phyloP scores from a whole-genome alignment of 73 alveolate species.

The Tetrahymena elliotti region DNA sequence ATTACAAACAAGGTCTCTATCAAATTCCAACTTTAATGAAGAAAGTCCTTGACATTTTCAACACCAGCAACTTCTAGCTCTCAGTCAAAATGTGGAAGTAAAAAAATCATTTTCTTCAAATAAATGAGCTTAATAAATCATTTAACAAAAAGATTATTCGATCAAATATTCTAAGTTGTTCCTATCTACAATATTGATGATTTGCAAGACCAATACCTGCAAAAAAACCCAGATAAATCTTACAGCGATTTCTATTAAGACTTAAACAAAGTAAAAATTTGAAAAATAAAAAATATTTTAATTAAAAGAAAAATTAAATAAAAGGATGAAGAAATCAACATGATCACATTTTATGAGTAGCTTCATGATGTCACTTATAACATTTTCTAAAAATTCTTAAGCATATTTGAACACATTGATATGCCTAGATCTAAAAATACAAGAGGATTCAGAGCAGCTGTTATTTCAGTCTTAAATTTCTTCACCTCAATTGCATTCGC shows the following conservation, averaged over 20 bases:
- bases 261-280: background rate
- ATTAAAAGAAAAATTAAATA: background rate
- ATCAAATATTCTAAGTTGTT: background rate
- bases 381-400: background rate
- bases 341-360: background rate
- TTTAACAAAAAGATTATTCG: background rate
- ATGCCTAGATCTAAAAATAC: background rate
- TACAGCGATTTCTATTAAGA: background rate
- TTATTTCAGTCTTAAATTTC: background rate
- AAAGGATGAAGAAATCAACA: background rate
- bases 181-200: background rate
- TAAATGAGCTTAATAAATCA: background rate
- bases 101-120: background rate
- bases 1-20: background rate
- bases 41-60: background rate
- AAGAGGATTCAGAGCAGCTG: background rate
- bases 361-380: background rate
- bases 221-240: background rate
- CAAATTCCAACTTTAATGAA: background rate
- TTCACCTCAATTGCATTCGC: background rate
- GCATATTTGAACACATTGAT: background rate
- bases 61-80: background rate
- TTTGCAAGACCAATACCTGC: background rate
- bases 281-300: background rate
- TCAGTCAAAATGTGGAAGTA: background rate